Evolutionary conservation across 768 basidiomycete species (phyloP).

Genomic region (Suillus plorans): DNA sequence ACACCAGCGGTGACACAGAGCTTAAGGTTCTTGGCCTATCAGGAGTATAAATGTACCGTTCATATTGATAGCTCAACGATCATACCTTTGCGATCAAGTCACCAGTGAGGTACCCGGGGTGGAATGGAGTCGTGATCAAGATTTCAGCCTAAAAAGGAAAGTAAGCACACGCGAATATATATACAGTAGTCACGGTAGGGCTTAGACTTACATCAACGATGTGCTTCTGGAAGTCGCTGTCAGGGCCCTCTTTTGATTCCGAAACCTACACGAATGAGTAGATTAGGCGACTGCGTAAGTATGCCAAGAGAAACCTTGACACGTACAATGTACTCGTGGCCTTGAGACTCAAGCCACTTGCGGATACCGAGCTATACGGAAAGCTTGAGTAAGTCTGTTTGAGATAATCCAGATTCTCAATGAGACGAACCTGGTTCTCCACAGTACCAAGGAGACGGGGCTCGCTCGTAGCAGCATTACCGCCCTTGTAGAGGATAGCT

Average conservation of each 20-base stretch:
- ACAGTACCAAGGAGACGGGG: conserved; percentile 77
- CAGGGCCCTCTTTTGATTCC: conserved; percentile 79
- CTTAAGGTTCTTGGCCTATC: conserved; percentile 84
- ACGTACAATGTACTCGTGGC: conserved; percentile 73
- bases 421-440: conserved; percentile 64
- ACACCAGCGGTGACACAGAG: conserved; percentile 90
- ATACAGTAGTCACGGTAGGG: neutral
- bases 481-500: conserved; percentile 73
- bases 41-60: neutral
- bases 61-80: conserved; percentile 1
- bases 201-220: conserved; percentile 63
- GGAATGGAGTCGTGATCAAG: conserved; percentile 83
- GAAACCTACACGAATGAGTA: conserved; percentile 49
- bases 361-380: conserved; percentile 63
- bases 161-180: conserved; percentile 14
- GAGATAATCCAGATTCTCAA: neutral
- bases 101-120: conserved; percentile 79
- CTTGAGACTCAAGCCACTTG: conserved; percentile 65
- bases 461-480: conserved; percentile 63
- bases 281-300: conserved; percentile 7
- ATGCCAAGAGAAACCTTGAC: neutral
- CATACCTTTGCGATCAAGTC: conserved; percentile 67
- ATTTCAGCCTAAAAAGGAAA: conserved; percentile 59
- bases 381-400: neutral
- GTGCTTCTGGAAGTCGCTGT: conserved; percentile 82